Evolutionary conservation across 371 early-diverging fungal species (phyloP).

Genomic region (Mucor racemosus): DNA sequence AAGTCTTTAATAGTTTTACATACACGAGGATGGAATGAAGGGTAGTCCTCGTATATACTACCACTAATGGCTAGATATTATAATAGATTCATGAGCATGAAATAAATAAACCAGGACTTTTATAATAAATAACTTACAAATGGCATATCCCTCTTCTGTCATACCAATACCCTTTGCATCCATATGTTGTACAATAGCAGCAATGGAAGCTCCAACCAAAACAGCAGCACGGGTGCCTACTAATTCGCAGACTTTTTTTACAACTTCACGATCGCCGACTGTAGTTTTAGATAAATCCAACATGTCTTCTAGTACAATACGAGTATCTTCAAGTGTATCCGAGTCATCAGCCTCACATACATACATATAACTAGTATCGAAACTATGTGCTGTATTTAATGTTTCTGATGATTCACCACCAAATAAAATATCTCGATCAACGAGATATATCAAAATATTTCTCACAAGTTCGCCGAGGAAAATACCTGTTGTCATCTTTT

Average conservation of each 20-base stretch:
- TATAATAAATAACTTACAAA: constrained; percentile 59
- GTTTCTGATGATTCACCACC: constrained; percentile 65
- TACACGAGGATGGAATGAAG: constrained; percentile 80
- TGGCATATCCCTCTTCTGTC: constrained; percentile 65
- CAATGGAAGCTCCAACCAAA: constrained; percentile 69
- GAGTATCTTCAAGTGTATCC: constrained; percentile 61
- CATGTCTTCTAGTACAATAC: constrained; percentile 67
- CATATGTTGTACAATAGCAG: constrained; percentile 66
- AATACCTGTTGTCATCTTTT: constrained; percentile 97
- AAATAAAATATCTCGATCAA: constrained; percentile 79
- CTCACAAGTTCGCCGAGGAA: constrained; percentile 91
- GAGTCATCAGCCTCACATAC: constrained; percentile 55
- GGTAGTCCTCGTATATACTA: constrained; percentile 85
- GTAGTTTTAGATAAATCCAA: constrained; percentile 53
- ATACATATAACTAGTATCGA: constrained; percentile 80
- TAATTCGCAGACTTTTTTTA: constrained; percentile 69
- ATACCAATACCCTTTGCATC: constrained; percentile 42
- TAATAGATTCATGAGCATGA: neutral
- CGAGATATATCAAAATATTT: constrained; percentile 76
- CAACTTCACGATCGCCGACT: constrained; percentile 67
- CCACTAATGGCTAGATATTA: constrained; percentile 69
- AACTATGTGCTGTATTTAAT: constrained; percentile 68
- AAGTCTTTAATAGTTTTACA: constrained; percentile 74
- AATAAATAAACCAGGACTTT: neutral
- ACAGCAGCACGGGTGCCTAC: constrained; percentile 73